Evolutionary conservation across 2,329 filamentous ascomycete genomes (phyloP), one percentile per base, ranked within the genome.

Genomic region (Sporothrix euskadiensis): DNA sequence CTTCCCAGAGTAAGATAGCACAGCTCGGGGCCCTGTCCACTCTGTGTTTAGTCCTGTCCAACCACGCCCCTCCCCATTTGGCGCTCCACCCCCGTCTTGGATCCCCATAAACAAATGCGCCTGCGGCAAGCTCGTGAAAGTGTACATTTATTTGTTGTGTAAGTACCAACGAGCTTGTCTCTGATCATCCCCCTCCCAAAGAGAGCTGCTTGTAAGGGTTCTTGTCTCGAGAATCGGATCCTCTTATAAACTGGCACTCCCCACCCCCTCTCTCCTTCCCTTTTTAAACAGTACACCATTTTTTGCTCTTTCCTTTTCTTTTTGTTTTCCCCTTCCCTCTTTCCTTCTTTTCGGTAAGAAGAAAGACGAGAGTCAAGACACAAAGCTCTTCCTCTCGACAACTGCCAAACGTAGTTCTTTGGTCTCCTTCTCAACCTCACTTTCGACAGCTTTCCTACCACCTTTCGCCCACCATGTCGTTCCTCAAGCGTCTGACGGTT

Each of bases 381-480:
- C 59, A 30, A 22, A 10, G n/a, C 52, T 56, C 44, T 19, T 49
- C 16, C 10, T 68, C 47, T 52, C 44, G 65, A 52, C 41, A 32
- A 30, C 41, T 52, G 1, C 19, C 44, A 52, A 49, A 68, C 52
- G 14, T 22, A 52, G 39, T 59, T 8, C 19, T 44, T 22, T 19
- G 26, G 10, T 5, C 14, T 26, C 16, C 49, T 26, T 30, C 32
- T 9, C 54, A 22, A 22, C 44, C 9, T 61, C 65, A 22, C 47
- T 26, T 10, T 56, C 30, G 22, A 9, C 30, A 4, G 19, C 26
- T 39, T 12, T 22, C 3, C 47, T 14, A 16, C n/a, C n/a, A 1
- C 14, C 10, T 44, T 10, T 39, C 52, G n/a, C 3, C 19, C 57
- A 65, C 22, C 69, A 76, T 76, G 75, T 52, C 49, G 26, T 75